Percentiles rank a stretch among this genome's conserved stretches.
These are phyloP conservation scores for Phytophthora boehmeriae DNA, from an alignment of 352 stramenopile species.

Conservation along the genomic window DNA sequence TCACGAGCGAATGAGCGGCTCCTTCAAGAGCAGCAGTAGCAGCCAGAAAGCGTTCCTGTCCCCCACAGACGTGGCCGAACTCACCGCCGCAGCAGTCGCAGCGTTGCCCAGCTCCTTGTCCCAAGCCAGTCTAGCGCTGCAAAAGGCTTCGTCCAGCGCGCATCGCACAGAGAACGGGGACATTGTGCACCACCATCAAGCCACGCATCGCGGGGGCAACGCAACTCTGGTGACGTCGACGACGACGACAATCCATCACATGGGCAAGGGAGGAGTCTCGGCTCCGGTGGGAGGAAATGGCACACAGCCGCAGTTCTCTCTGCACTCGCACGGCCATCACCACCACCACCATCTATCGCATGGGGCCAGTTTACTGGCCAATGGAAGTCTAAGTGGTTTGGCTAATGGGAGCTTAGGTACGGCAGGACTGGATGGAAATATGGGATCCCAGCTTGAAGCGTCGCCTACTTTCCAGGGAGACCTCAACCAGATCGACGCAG, in stretches of 20 bases:
- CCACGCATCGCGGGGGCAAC: constrained; percentile 73
- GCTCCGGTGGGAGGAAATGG: not conserved
- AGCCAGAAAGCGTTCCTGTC: constrained; percentile 74
- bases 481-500: constrained; percentile 82
- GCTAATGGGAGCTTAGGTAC: constrained; percentile 25
- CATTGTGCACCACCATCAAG: constrained; percentile 80
- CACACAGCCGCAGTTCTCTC: constrained; percentile 51
- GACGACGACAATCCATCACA: constrained; percentile 78
- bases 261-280: constrained; percentile 28
- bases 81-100: constrained; percentile 74
- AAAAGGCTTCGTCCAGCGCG: constrained; percentile 51
- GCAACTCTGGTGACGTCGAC: constrained; percentile 78
- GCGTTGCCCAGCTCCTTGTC: constrained; percentile 69
- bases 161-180: constrained; percentile 76
- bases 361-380: constrained; percentile 47
- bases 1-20: constrained; percentile 48
- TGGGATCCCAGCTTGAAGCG: constrained; percentile 37
- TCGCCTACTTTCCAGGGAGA: constrained; percentile 79
- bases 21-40: constrained; percentile 38
- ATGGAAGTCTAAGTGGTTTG: constrained; percentile 51
- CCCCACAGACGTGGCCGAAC: constrained; percentile 74
- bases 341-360: constrained; percentile 62
- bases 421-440: constrained; percentile 40
- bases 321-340: constrained; percentile 56
- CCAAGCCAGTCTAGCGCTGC: constrained; percentile 53